Conservation (phyloP, 2,329 filamentous ascomycete genomes). For the Aspergillus pseudoglaucus region DNA sequence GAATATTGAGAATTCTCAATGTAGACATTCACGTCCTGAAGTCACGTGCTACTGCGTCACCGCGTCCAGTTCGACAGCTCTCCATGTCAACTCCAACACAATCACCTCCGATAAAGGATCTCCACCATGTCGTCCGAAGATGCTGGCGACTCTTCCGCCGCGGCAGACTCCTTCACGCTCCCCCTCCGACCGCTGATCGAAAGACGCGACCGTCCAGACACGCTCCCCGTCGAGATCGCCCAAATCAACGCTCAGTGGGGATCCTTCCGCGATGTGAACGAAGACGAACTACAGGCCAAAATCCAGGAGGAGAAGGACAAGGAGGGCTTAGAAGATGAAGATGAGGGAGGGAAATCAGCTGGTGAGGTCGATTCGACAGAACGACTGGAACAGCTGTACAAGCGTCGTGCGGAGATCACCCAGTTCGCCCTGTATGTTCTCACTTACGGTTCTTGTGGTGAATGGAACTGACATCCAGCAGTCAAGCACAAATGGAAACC, state of each 20-base stretch:
- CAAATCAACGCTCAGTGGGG: slow-evolving; percentile 74
- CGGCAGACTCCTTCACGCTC: slow-evolving; percentile 45
- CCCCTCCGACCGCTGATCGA: slow-evolving; percentile 53
- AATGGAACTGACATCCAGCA: slow-evolving; percentile 9
- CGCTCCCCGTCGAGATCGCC: slow-evolving; percentile 66
- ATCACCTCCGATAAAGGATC: neutral
- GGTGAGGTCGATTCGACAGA: slow-evolving; percentile 33
- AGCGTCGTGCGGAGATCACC: slow-evolving; percentile 39
- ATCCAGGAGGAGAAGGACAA: slow-evolving; percentile 49
- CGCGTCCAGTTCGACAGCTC: neutral
- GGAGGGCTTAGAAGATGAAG: slow-evolving; percentile 43
- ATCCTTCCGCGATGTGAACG: slow-evolving; percentile 73
- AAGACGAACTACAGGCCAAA: slow-evolving; percentile 64
- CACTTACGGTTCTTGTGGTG: neutral
- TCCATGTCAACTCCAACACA: neutral
- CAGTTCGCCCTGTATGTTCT: slow-evolving; percentile 36
- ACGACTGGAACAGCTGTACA: slow-evolving; percentile 37
- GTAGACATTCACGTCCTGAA: neutral
- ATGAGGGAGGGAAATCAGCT: slow-evolving; percentile 27
- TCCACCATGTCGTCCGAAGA: neutral
- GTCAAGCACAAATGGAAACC: slow-evolving; percentile 41
- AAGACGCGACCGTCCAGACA: slow-evolving; percentile 47
- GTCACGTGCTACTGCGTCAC: slow-evolving; percentile 1
- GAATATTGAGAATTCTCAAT: too few species aligned
- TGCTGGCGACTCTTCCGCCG: slow-evolving; percentile 5